These are phyloP conservation scores for Boletus rubropictus DNA, from an alignment of 768 basidiomycete genomes.

Conservation along the genomic window DNA sequence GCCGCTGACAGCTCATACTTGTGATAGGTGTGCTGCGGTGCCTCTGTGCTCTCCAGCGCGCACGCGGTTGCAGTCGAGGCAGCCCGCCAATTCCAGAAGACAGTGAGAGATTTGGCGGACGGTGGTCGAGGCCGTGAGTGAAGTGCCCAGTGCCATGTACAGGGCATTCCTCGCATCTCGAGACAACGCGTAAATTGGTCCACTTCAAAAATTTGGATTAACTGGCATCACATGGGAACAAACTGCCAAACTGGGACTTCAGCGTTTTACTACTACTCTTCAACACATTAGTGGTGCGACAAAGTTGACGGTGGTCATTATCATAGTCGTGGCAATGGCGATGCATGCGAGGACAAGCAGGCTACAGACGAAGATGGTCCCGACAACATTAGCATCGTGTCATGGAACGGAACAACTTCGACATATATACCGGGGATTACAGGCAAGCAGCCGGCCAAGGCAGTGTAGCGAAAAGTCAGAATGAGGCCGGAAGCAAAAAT, in stretches of 20 bases:
- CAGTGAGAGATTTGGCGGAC: neutral
- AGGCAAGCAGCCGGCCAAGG: no score
- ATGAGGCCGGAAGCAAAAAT: no score
- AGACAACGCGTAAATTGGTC: neutral
- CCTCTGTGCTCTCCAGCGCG: neutral
- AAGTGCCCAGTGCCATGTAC: slow-evolving; percentile 25
- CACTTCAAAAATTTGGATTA: slow-evolving; percentile 8
- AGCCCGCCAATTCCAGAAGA: slow-evolving; percentile 26
- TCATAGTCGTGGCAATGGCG: no score
- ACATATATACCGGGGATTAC: no score
- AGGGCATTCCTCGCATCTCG: slow-evolving; percentile 25
- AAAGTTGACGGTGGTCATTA: no score
- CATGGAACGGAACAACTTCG: no score
- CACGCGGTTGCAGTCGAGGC: slow-evolving; percentile 41
- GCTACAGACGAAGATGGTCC: no score
- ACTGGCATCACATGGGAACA: neutral
- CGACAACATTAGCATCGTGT: no score
- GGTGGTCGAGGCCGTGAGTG: slow-evolving; percentile 10
- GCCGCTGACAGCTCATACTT: slow-evolving; percentile 50
- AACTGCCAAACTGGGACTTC: neutral
- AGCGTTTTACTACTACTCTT: no score
- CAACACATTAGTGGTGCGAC: no score
- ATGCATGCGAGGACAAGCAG: no score
- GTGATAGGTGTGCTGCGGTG: slow-evolving; percentile 26
- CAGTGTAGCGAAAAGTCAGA: no score